Conservation (phyloP, 2,329 filamentous ascomycete genomes). For the Monosporascus sp. region DNA sequence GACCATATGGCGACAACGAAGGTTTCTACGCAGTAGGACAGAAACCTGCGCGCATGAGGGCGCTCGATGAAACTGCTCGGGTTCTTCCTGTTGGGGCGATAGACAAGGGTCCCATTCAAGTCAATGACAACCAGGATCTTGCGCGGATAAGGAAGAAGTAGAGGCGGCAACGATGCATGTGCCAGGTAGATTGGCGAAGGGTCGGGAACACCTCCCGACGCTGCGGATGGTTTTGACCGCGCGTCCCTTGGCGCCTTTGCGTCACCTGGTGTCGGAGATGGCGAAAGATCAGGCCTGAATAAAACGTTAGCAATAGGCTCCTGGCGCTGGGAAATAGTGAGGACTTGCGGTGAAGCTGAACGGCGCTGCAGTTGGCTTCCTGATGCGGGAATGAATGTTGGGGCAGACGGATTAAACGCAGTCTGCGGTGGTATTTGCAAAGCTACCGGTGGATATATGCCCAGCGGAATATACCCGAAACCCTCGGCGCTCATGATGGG, state of each 20-base stretch:
- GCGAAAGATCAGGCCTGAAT: no score
- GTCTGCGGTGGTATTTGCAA: neutral
- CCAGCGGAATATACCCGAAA: constrained; percentile 1
- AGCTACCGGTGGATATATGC: neutral
- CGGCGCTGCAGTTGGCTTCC: neutral
- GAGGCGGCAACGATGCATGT: constrained; percentile 42
- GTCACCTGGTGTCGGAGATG: no score
- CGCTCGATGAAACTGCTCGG: constrained; percentile 58
- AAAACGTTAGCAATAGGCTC: no score
- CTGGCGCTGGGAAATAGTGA: no score
- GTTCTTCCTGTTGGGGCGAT: constrained; percentile 52
- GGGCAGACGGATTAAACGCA: neutral
- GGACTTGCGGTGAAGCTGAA: neutral
- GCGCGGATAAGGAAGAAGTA: constrained; percentile 40
- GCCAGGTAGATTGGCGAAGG: constrained; percentile 58
- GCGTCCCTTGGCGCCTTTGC: constrained; percentile 1
- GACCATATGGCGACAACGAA: constrained; percentile 90
- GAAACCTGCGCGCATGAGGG: constrained; percentile 62
- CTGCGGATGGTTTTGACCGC: constrained; percentile 17
- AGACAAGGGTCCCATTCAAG: constrained; percentile 85
- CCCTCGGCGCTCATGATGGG: constrained; percentile 4
- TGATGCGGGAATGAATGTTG: neutral
- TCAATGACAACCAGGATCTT: constrained; percentile 81
- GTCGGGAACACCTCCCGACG: constrained; percentile 54
- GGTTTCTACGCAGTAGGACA: constrained; percentile 66